phyloP scores from a whole-genome alignment of 2,329 filamentous ascomycete genomes.

The Trichoderma citrinoviride region DNA sequence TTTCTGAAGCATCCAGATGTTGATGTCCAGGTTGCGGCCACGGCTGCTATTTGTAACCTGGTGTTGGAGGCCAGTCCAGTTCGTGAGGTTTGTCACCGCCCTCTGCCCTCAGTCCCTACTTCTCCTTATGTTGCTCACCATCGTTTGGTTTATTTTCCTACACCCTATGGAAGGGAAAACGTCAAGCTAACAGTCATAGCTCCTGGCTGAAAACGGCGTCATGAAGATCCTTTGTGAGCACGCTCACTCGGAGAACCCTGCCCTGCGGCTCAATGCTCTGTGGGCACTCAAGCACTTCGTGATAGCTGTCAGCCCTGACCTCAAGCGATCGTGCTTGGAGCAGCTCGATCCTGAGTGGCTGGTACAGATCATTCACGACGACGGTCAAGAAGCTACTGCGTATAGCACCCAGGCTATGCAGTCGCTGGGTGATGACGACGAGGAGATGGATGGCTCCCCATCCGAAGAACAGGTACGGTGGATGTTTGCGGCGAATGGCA shows the following conservation, averaged over 20 bases:
- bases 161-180: neutral
- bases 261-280: constrained; percentile 77
- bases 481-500: constrained; percentile 35
- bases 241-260: constrained; percentile 76
- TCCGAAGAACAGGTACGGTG: constrained; percentile 44
- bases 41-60: constrained; percentile 79
- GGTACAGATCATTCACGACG: constrained; percentile 69
- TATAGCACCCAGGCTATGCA: constrained; percentile 37
- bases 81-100: constrained; percentile 65
- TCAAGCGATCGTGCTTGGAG: constrained; percentile 75
- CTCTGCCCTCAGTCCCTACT: too few relatives aligned
- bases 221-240: constrained; percentile 78
- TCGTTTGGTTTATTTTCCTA: neutral
- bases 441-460: constrained; percentile 57
- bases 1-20: constrained; percentile 73
- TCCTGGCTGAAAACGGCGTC: constrained; percentile 70
- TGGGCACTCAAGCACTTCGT: constrained; percentile 95
- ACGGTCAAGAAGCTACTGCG: constrained; percentile 54
- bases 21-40: constrained; percentile 82
- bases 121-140: neutral
- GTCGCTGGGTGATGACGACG: constrained; percentile 45
- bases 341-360: constrained; percentile 78
- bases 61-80: constrained; percentile 88
- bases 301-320: constrained; percentile 63
- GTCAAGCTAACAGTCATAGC: constrained; percentile 44